These are phyloP conservation scores for Talaromyces piceae DNA, from an alignment of 2,329 filamentous ascomycete species.

Conservation along the genomic window DNA sequence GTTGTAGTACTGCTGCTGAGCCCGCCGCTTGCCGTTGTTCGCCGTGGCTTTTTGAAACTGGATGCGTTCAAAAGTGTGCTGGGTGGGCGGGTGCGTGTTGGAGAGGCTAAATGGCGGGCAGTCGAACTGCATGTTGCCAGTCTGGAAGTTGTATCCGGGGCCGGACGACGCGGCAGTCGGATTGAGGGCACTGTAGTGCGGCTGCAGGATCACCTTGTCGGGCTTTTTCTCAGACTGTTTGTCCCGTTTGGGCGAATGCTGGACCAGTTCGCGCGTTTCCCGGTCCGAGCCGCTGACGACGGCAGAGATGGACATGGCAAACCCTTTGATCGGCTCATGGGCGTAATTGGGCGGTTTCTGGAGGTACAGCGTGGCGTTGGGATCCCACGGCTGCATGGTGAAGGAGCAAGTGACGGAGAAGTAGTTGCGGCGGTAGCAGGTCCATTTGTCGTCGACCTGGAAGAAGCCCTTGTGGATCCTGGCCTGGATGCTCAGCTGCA, in stretches of 20 bases:
- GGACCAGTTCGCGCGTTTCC: conserved; percentile 75
- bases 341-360: conserved; percentile 41
- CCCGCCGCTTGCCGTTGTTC: conserved; percentile 85
- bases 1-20: conserved; percentile 87
- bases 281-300: conserved; percentile 68
- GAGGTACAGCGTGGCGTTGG: conserved; percentile 47
- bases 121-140: conserved; percentile 25
- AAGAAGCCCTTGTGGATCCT: conserved; percentile 90
- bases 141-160: conserved; percentile 19
- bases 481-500: conserved; percentile 68
- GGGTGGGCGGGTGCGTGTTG: conserved; percentile 32
- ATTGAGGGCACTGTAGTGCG: conserved; percentile 48
- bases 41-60: conserved; percentile 92
- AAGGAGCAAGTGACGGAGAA: conserved; percentile 80
- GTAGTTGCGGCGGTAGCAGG: conserved; percentile 86
- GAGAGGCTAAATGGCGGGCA: conserved; percentile 26
- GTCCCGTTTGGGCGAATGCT: conserved; percentile 87
- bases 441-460: conserved; percentile 73
- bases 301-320: conserved; percentile 78
- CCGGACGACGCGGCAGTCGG: conserved; percentile 18
- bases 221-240: conserved; percentile 75
- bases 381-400: conserved; percentile 56
- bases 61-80: conserved; percentile 75
- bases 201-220: conserved; percentile 58
- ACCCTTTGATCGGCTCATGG: conserved; percentile 58